Conservation (phyloP, 495 filamentous ascomycete species). For the Hypoxylon rickii region DNA sequence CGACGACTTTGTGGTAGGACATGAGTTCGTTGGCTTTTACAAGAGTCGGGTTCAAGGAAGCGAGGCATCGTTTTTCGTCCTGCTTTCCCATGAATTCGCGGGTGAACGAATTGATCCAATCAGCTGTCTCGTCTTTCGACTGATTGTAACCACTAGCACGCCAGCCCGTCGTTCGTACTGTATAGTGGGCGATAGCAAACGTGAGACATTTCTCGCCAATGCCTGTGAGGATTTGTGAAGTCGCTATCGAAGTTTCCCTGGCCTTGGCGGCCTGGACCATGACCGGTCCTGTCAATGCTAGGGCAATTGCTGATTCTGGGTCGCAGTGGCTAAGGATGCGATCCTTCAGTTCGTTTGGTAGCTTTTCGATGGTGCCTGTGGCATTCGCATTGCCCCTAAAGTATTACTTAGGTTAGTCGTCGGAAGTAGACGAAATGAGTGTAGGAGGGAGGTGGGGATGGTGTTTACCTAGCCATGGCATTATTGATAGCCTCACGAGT, state of each 20-base stretch:
- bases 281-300: neutral
- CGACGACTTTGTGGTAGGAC: neutral
- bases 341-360: neutral
- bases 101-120: neutral
- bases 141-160: neutral
- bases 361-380: neutral
- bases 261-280: too few relatives aligned
- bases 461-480: too few relatives aligned
- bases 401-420: too few relatives aligned
- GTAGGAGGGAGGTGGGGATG: too few relatives aligned
- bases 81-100: neutral
- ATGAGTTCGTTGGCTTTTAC: neutral
- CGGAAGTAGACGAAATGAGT: neutral
- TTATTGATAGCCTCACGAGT: too few relatives aligned
- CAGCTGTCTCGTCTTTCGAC: neutral
- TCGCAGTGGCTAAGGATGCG: neutral
- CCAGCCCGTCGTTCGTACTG: neutral
- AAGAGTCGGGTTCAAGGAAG: neutral
- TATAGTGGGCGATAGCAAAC: neutral
- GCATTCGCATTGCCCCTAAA: neutral
- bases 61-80: neutral
- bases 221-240: neutral
- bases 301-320: neutral
- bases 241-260: too few relatives aligned
- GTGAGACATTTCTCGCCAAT: neutral